These are phyloP conservation scores for Venturia aucupariae DNA, from an alignment of 2,329 filamentous ascomycete species.

Conservation along the genomic window DNA sequence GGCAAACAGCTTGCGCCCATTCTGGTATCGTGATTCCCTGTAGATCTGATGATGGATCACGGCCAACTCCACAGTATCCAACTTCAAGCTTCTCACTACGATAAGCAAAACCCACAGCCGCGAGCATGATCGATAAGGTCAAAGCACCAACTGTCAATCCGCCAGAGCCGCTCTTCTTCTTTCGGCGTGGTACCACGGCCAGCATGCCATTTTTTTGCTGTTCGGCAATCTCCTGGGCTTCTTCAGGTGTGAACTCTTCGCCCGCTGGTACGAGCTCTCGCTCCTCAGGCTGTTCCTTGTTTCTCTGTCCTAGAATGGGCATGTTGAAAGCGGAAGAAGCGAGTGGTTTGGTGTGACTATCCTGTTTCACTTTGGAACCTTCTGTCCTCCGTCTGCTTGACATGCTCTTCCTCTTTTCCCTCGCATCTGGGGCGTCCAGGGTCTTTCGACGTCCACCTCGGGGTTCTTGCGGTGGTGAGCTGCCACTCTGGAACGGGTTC, in stretches of 20 bases:
- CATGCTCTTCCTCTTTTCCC: slow-evolving; percentile 35
- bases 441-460: slow-evolving; percentile 45
- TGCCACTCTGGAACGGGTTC: slow-evolving; percentile 88
- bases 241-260: slow-evolving; percentile 92
- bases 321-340: slow-evolving; percentile 53
- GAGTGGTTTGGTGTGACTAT: slow-evolving; percentile 44
- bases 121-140: slow-evolving; percentile 61
- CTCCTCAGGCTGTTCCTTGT: slow-evolving; percentile 26
- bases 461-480: slow-evolving; percentile 48
- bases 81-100: slow-evolving; percentile 93
- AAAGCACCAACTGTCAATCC: slow-evolving; percentile 57
- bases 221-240: slow-evolving; percentile 66
- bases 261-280: slow-evolving; percentile 38
- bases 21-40: slow-evolving; percentile 61
- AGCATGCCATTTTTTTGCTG: slow-evolving; percentile 19
- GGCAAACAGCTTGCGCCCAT: slow-evolving; percentile 65
- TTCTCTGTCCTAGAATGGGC: slow-evolving; percentile 38
- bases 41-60: slow-evolving; percentile 50
- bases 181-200: slow-evolving; percentile 18
- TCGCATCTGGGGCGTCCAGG: slow-evolving; percentile 29
- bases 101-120: slow-evolving; percentile 72
- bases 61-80: slow-evolving; percentile 79
- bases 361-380: slow-evolving; percentile 37
- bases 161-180: slow-evolving; percentile 35
- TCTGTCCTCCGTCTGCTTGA: slow-evolving; percentile 34